A percentile compares a stretch with the other conserved stretches of the same genome.
phyloP scores from a whole-genome alignment of 2,329 filamentous ascomycete species.

The Penicillium sp. region DNA sequence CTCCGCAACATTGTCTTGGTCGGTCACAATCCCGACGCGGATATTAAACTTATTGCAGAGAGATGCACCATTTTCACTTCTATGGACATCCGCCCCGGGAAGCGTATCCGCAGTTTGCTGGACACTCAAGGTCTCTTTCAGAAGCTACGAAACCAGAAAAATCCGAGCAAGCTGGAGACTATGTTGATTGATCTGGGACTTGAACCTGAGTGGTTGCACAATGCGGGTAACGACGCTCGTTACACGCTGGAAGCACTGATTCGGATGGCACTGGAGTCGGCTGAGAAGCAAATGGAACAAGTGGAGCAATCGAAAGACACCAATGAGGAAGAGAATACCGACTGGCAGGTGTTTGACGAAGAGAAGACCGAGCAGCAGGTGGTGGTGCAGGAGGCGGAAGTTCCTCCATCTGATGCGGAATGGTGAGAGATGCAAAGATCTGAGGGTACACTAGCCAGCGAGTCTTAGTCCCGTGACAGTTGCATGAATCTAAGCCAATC shows the following conservation, averaged over 20 bases:
- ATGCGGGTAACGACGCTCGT: conserved; percentile 83
- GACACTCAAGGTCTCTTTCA: conserved; percentile 62
- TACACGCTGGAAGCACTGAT: conserved; percentile 79
- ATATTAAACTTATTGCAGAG: background rate
- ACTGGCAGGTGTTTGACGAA: background rate
- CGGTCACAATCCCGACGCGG: background rate
- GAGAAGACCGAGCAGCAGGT: conserved; percentile 1
- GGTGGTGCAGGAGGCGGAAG: background rate
- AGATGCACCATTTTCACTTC: background rate
- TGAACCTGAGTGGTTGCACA: conserved; percentile 72
- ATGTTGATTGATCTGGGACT: conserved; percentile 72
- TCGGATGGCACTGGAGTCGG: conserved; percentile 50
- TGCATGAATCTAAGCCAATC: background rate
- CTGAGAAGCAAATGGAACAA: conserved; percentile 2
- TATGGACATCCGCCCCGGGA: background rate
- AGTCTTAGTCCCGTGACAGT: background rate
- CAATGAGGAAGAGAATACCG: background rate
- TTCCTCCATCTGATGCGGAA: background rate
- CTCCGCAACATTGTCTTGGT: background rate
- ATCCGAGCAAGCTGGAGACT: conserved; percentile 62
- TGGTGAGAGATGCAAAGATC: background rate
- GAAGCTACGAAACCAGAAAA: conserved; percentile 60
- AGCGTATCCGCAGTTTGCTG: background rate
- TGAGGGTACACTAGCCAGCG: background rate
- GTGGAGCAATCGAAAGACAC: background rate